These are phyloP conservation scores for Baeospora myosura DNA, from an alignment of 1,284 basidiomycete genomes.

Conservation along the genomic window DNA sequence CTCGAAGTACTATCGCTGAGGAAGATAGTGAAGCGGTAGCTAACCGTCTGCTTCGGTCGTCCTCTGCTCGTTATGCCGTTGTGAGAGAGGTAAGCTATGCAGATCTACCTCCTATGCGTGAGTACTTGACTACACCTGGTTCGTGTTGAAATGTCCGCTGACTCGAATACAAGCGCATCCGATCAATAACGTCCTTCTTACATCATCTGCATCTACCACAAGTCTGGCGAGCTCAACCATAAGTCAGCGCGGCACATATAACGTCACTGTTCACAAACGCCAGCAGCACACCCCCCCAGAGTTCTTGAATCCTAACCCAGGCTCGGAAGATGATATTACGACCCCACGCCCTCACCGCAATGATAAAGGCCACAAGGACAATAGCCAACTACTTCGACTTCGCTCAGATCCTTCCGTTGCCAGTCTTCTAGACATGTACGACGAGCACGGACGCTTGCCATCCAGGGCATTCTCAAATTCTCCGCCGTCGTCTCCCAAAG, in stretches of 20 bases:
- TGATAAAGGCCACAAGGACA: constrained; percentile 41
- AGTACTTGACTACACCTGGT: constrained; percentile 23
- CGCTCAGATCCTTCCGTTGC: constrained; percentile 71
- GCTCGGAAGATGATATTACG: constrained; percentile 17
- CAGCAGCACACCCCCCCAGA: constrained; percentile 54
- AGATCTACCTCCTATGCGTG: constrained; percentile 60
- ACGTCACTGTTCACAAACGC: constrained; percentile 59
- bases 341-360: constrained; percentile 15
- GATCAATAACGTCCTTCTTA: constrained; percentile 46
- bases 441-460: constrained; percentile 58
- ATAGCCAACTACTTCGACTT: constrained; percentile 47
- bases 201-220: constrained; percentile 38
- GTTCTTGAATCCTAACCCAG: constrained; percentile 51
- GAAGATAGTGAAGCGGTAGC: constrained; percentile 54
- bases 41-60: constrained; percentile 60
- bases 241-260: constrained; percentile 52
- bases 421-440: constrained; percentile 63
- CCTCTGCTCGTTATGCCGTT: constrained; percentile 56
- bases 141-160: constrained; percentile 4
- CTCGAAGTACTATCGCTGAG: constrained; percentile 18
- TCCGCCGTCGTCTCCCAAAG: constrained; percentile 33
- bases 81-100: constrained; percentile 48
- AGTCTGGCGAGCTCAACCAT: constrained; percentile 43
- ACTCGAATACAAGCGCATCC: constrained; percentile 48
- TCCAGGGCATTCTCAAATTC: constrained; percentile 59